Evolutionary conservation across 225 moss, liverwort and hornwort species (phyloP).

Genomic region (Takakia lepidozioides): DNA sequence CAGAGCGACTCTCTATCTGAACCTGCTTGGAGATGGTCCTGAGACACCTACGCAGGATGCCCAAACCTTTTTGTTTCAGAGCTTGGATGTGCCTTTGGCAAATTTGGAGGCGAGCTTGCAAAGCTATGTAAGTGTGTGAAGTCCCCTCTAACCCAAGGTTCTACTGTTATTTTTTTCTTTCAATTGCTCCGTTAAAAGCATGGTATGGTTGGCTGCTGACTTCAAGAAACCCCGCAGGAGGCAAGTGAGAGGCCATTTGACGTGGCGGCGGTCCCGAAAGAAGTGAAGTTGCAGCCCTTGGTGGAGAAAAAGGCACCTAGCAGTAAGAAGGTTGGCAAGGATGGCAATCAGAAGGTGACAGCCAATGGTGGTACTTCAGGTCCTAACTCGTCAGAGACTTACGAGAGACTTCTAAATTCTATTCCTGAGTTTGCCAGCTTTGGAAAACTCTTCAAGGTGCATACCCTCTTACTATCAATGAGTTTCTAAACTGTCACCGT

Average conservation of each 20-base stretch:
- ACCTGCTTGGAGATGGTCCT: conserved; percentile 46
- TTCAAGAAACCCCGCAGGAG: conserved; percentile 36
- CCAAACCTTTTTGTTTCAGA: conserved; percentile 45
- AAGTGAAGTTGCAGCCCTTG: conserved; percentile 38
- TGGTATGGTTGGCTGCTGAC: no score
- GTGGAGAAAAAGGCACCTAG: conserved; percentile 75
- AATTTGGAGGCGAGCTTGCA: conserved; percentile 74
- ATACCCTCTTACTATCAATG: no score
- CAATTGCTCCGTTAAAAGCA: no score
- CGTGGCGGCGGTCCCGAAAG: conserved; percentile 66
- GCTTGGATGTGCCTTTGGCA: conserved; percentile 58
- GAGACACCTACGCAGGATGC: conserved; percentile 27
- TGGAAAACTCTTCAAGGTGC: conserved; percentile 86
- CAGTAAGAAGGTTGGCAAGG: conserved; percentile 64
- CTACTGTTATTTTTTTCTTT: not conserved
- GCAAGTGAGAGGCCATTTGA: conserved; percentile 61
- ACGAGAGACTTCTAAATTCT: conserved; percentile 62
- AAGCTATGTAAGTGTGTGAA: conserved; percentile 41
- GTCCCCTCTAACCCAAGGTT: not conserved
- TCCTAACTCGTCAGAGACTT: conserved; percentile 42
- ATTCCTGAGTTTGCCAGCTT: conserved; percentile 75
- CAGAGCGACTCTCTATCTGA: conserved; percentile 70
- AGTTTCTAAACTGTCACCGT: no score
- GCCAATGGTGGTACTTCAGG: conserved; percentile 43
- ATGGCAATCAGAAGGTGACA: conserved; percentile 49